These are phyloP conservation scores for Lachancea sp. DNA, from an alignment of 805 yeast genomes.

Conservation along the genomic window DNA sequence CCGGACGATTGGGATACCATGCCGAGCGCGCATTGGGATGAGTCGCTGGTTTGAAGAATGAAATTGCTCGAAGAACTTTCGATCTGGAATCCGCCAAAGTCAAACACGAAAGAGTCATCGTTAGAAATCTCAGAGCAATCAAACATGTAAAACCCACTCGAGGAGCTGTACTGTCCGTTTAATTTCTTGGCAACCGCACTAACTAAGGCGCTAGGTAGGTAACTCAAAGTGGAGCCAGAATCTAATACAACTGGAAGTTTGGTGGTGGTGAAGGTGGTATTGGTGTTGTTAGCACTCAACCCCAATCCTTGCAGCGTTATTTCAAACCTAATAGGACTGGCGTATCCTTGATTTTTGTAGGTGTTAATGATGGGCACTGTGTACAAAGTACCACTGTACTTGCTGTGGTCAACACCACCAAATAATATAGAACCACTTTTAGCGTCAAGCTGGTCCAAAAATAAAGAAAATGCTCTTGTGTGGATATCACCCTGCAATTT, in stretches of 20 bases:
- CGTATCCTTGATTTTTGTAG: constrained; percentile 14
- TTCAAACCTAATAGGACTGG: constrained; percentile 19
- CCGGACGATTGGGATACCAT: constrained; percentile 27
- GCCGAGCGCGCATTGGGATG: constrained; percentile 40
- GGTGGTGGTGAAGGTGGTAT: constrained; percentile 22
- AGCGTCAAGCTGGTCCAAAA: constrained; percentile 41
- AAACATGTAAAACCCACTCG: constrained; percentile 41
- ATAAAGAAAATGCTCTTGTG: constrained; percentile 56
- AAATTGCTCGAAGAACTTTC: constrained; percentile 40
- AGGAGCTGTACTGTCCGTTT: constrained; percentile 39
- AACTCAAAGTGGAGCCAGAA: constrained; percentile 48
- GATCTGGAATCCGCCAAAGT: constrained; percentile 56
- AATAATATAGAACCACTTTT: constrained; percentile 52
- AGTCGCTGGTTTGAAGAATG: constrained; percentile 19
- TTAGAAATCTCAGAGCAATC: constrained; percentile 37
- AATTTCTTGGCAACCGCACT: constrained; percentile 25
- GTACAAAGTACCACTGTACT: constrained; percentile 47
- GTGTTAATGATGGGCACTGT: constrained; percentile 47
- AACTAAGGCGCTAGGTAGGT: constrained; percentile 38
- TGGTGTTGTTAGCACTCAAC: constrained; percentile 25
- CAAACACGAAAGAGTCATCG: constrained; percentile 37
- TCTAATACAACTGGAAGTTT: constrained; percentile 42
- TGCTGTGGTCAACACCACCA: constrained; percentile 66
- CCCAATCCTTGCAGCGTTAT: constrained; percentile 29
- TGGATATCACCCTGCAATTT: constrained; percentile 51